These are phyloP conservation scores for Leccinum subgranulosum DNA, from an alignment of 768 basidiomycete species.

Conservation along the genomic window DNA sequence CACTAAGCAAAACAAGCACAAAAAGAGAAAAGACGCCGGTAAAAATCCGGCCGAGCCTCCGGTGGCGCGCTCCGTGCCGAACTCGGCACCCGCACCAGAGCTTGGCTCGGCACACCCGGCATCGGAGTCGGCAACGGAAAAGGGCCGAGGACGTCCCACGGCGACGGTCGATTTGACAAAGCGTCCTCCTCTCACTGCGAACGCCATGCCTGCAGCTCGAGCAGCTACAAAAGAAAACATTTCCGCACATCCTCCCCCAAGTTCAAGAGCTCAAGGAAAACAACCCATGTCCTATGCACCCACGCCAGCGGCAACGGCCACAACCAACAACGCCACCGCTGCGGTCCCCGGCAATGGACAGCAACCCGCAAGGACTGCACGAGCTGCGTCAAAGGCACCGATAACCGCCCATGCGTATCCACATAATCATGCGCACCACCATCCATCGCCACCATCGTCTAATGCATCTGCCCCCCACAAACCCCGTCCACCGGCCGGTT, in stretches of 20 bases:
- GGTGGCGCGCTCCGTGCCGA: slow-evolving; percentile 28
- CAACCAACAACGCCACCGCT: slow-evolving; percentile 35
- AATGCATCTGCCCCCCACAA: slow-evolving; percentile 33
- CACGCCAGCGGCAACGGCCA: slow-evolving; percentile 18
- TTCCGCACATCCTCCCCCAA: slow-evolving; percentile 49
- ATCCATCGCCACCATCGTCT: slow-evolving; percentile 43
- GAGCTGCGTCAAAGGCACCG: slow-evolving; percentile 59
- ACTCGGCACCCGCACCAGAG: slow-evolving; percentile 22
- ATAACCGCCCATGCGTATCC: slow-evolving; percentile 47
- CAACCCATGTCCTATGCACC: slow-evolving; percentile 79
- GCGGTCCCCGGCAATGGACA: slow-evolving; percentile 29
- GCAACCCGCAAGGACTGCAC: slow-evolving; percentile 38
- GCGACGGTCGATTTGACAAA: slow-evolving; percentile 35
- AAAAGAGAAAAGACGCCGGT: slow-evolving; percentile 40
- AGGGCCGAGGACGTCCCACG: slow-evolving; percentile 31
- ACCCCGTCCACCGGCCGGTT: slow-evolving; percentile 27
- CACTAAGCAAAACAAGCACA: slow-evolving; percentile 37
- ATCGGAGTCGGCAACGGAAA: slow-evolving; percentile 34
- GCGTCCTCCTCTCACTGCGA: slow-evolving; percentile 38
- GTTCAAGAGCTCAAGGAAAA: slow-evolving; percentile 86
- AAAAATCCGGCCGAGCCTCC: slow-evolving; percentile 23
- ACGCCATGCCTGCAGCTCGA: slow-evolving; percentile 43
- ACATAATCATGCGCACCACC: slow-evolving; percentile 51
- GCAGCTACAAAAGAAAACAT: slow-evolving; percentile 38
- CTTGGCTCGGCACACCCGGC: slow-evolving; percentile 27